A percentile compares a stretch with the other conserved stretches of the same genome.
Conservation (phyloP, 164 flowering plant species). For the Aristolochia californica region DNA sequence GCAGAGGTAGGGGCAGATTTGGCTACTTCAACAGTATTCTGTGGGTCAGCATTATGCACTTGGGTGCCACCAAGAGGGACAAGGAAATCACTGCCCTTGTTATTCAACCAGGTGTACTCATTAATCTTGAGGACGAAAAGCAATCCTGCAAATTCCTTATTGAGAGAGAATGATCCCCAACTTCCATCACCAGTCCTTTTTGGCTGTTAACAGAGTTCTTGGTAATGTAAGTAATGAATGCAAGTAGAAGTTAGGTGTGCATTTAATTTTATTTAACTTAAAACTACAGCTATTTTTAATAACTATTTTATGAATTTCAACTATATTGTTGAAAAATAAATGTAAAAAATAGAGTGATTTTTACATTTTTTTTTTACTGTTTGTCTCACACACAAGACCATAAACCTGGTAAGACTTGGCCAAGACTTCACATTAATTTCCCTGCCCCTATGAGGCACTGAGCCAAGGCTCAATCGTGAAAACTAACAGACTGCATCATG, state of each 20-base stretch:
- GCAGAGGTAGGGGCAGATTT: neutral
- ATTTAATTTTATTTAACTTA: too few relatives aligned
- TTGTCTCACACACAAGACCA: too few relatives aligned
- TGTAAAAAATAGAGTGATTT: too few relatives aligned
- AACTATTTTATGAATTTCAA: too few relatives aligned
- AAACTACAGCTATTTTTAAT: too few relatives aligned
- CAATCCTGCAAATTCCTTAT: constrained; percentile 45
- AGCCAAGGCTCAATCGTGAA: too few relatives aligned
- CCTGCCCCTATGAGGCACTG: too few relatives aligned
- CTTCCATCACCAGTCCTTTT: constrained; percentile 53
- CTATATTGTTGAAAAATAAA: too few relatives aligned
- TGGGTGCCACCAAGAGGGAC: constrained; percentile 47
- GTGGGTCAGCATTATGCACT: constrained; percentile 8
- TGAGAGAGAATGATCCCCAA: constrained; percentile 49
- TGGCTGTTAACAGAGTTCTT: constrained; percentile 34
- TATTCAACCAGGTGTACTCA: constrained; percentile 64
- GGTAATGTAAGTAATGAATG: neutral
- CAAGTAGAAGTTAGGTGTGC: neutral
- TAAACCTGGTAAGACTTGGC: too few relatives aligned
- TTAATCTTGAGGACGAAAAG: constrained; percentile 79
- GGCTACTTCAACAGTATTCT: constrained; percentile 11
- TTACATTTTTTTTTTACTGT: too few relatives aligned
- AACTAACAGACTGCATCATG: too few relatives aligned
- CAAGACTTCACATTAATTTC: too few relatives aligned
- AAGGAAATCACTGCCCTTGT: constrained; percentile 63